Evolutionary conservation across 2,329 filamentous ascomycete genomes (phyloP), one percentile per base, ranked within the genome.

Genomic region (Aphanoascus verrucosus): DNA sequence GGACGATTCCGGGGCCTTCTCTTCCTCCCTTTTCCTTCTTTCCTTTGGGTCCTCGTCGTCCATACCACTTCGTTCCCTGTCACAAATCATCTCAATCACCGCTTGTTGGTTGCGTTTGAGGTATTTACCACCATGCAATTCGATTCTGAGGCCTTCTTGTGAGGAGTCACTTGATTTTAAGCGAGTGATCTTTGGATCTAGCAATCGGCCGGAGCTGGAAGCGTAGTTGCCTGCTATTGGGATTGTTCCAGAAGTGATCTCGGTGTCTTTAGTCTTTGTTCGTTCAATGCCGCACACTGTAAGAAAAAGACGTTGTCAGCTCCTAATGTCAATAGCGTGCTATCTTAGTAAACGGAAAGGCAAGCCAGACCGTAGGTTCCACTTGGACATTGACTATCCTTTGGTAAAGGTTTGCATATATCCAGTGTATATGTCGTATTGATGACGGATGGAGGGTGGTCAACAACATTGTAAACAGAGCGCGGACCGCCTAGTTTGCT

Each of bases 391-490:
- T 55, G 40, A 1, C 52, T 51, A 65, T 79, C 78, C 66, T 80
- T 79, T 3, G 41, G 31, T 59, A 95, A 71, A 5, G 80, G 75
- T 50, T 74, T 70, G 71, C 88, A 94, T 47, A 94, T 75, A 62
- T 94, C 85, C 54, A 94, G 65, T 0, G 86, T 90, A 68, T 88
- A 94, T 42, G 87, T 91, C 23, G 82, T 88, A 67, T 93, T 93
- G 56, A 74, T 75, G 28, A 79, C 60, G 7, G 55, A 58, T 9
- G 60, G 63, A 19, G 61, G 61, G 45, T 61, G 59, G 7, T 57
- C 53, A 35, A 54, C 54, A 20, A 51, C 35, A 20, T 57, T 42
- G 42, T 41, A 57, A 14, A 60, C 54, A 2, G 57, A 55, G 48
- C 64, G 64, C 11, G 62, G 60, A 12, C 63, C 63, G 8, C 60